phyloP scores from a whole-genome alignment of 345 rosid species.

The Triadica sebifera region DNA sequence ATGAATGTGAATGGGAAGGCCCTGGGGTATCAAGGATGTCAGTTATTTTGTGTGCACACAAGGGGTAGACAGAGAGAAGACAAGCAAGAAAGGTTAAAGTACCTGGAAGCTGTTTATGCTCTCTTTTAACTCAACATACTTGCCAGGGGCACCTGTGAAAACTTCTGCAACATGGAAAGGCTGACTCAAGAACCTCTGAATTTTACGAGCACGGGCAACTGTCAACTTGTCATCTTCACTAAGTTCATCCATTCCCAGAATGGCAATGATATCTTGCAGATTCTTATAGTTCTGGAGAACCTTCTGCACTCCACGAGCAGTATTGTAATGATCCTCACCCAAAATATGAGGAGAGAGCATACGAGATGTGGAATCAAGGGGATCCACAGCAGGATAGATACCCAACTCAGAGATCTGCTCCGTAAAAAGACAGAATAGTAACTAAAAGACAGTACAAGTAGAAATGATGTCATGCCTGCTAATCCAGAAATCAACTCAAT shows the following conservation, averaged over 20 bases:
- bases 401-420: slow-evolving; percentile 92
- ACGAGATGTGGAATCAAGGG: slow-evolving; percentile 96
- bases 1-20: neutral
- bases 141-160: slow-evolving; percentile 98
- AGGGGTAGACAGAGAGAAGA: neutral
- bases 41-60: neutral
- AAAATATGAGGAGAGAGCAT: slow-evolving; percentile 96
- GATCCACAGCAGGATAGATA: slow-evolving; percentile 99
- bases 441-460: neutral
- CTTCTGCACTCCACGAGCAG: slow-evolving; percentile 98
- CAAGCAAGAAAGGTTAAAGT: neutral
- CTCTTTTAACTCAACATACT: slow-evolving; percentile 94
- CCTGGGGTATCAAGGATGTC: neutral
- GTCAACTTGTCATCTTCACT: slow-evolving; percentile 99
- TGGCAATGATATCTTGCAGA: slow-evolving; percentile 97
- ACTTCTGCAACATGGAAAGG: slow-evolving; percentile 99
- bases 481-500: neutral
- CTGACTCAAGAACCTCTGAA: slow-evolving; percentile 94
- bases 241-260: slow-evolving; percentile 99
- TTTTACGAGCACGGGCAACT: slow-evolving; percentile 97
- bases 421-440: neutral
- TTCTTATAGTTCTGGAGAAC: slow-evolving; percentile 98
- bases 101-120: slow-evolving; percentile 95
- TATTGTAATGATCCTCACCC: slow-evolving; percentile 92
- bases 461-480: neutral